Evolutionary conservation across 2,329 filamentous ascomycete genomes (phyloP).

Genomic region (Aspergillus persii): DNA sequence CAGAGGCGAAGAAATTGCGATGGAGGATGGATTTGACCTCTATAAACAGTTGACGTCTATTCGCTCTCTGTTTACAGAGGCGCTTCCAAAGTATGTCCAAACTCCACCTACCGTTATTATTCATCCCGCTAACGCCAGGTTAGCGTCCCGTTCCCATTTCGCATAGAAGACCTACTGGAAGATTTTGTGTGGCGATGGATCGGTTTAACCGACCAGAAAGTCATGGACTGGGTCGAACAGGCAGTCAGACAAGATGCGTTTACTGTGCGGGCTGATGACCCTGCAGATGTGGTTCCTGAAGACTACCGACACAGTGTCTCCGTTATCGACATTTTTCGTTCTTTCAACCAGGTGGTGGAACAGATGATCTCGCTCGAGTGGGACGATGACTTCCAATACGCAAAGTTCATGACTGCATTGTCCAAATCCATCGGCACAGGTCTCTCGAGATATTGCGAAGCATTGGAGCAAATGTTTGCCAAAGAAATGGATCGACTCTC

Average conservation of each 20-base stretch:
- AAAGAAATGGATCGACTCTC: slow-evolving; percentile 92
- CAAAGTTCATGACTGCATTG: slow-evolving; percentile 93
- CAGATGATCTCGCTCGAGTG: slow-evolving; percentile 83
- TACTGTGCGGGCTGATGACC: slow-evolving; percentile 65
- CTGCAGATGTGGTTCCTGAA: slow-evolving; percentile 65
- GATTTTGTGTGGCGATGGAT: slow-evolving; percentile 98
- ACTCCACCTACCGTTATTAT: neutral
- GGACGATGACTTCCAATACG: slow-evolving; percentile 90
- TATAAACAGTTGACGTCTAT: slow-evolving; percentile 87
- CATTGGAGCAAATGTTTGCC: slow-evolving; percentile 79
- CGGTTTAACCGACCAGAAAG: slow-evolving; percentile 71
- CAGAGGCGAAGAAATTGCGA: slow-evolving; percentile 70
- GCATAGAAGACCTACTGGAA: slow-evolving; percentile 79
- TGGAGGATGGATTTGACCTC: slow-evolving; percentile 90
- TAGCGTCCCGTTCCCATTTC: slow-evolving; percentile 71
- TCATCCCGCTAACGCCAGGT: slow-evolving; percentile 20
- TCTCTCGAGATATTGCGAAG: slow-evolving; percentile 85
- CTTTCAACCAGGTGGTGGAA: slow-evolving; percentile 89
- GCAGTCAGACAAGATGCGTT: slow-evolving; percentile 91
- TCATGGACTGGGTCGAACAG: slow-evolving; percentile 81
- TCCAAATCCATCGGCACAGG: slow-evolving; percentile 81
- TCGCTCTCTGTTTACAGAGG: slow-evolving; percentile 73
- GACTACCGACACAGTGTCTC: slow-evolving; percentile 90
- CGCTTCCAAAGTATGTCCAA: slow-evolving; percentile 58
- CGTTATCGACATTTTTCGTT: slow-evolving; percentile 86